Evolutionary conservation across 1,284 basidiomycete species (phyloP), one percentile per base, ranked within the genome.

Genomic region (Melanopsichium pennsylvanicum): DNA sequence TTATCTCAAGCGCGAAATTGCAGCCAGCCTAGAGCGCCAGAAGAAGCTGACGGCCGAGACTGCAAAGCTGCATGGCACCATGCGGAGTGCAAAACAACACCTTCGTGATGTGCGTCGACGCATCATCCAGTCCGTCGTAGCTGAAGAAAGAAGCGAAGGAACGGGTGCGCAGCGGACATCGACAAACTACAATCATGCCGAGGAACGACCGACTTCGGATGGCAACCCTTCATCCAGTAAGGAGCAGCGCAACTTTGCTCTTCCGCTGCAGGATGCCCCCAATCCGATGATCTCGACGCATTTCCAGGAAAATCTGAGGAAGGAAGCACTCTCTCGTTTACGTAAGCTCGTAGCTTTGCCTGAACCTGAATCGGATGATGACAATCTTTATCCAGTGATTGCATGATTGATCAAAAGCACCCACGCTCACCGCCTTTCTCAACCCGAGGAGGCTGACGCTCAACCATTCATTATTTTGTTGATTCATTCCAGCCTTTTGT

Each of bases 1-100:
- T 2, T 75, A 56, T 32, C 49, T 70, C 18, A 57, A 60, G 34
- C 39, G 39, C 21, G 74, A 75, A 35, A 63, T 74, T 35, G 35
- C 44, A 4, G 26, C 42, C 22, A 64, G 61, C 32, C 54, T 70
- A 18, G 61, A 66, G 25, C 56, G 67, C 7, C 56, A 66, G 36
- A 52, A 48, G 36, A 70, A 70, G 54, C 25, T 70, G 19, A 34
- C 44, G 1, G 57, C 35, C 21, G 56, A 66, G 29, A 44, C 47
- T 2, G 44, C 38, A 15, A 59, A 57, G 37, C 25, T 63, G 44
- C 51, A 59, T 13, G 38, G 29, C 12, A 50, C 48, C 5, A 12
- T 69, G 42, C 39, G 44, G 27, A 16, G 33, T 7, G 56, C 60
- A 6, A 25, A 33, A 5, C 46, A 22, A n/a, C 40, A 52, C 7